Base-by-base conservation (phyloP, 2,329 filamentous ascomycete species). In the Ophiocordyceps camponoti-saundersi region DNA sequence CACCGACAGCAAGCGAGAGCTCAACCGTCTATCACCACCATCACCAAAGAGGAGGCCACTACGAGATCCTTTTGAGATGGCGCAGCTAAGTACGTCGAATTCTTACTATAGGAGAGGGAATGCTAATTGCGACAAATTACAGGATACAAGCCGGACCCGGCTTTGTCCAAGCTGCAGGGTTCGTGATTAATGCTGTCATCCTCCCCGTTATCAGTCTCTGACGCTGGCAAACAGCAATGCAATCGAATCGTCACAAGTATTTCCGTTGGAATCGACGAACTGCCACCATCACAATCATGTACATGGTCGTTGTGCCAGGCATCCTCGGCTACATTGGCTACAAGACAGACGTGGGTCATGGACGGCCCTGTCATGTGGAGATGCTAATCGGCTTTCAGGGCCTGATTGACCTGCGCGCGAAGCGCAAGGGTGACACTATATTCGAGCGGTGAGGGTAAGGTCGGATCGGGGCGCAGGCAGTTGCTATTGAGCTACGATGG, bases 221-320 rank as follows among this genome's bases (percentile, higher is more conserved):
- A 61, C 56, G 42, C 45, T 16, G 12, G 23, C 43, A 49, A 49
- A 56, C 58, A 95, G 89, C 83, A 63, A 85, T 95, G 79, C 78
- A 75, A 59, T 71, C 76, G 59, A 87, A 85, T 71, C 83, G 92
- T 54, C 82, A 89, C 77, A 87, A 87, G 69, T 95, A 86, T 77
- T 98, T 96, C 77, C 78, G 87, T 65, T 96, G 87, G 86, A 96
- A 84, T 34, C 76, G 79, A 46, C 75, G 84, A 59, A 94, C 87
- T 43, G 87, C 86, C 29, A 79, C 77, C 68, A 65, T 95, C 58
- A 80, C 82, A 5, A 78, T 95, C 61, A 71, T 82, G 53, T 95
- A 90, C 65, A 75, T 83, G 49, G 68, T 80, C 32, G 68, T 81
- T 47, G 75, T 95, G 42, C 92, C 92, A 8, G 64, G 68, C 40